Conservation (phyloP, 163 green algal species). For the Chlorella variabilis region DNA sequence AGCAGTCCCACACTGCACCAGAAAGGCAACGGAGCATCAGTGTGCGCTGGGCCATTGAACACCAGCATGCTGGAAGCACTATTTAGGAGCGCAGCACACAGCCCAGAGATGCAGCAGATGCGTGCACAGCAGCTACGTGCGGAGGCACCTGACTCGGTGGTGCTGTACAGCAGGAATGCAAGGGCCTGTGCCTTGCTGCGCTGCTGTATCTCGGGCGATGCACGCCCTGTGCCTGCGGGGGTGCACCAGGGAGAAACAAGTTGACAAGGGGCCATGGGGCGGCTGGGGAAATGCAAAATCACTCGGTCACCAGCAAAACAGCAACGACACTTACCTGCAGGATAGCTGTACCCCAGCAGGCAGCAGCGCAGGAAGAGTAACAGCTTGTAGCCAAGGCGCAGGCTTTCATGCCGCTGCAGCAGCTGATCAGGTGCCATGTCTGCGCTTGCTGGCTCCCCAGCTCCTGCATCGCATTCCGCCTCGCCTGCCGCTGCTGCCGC, state of each 20-base stretch:
- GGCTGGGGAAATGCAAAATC: neutral
- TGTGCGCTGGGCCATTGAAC: neutral
- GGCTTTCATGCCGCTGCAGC: conserved; percentile 4
- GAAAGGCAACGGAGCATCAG: neutral
- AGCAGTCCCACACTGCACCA: conserved; percentile 36
- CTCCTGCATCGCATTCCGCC: too few relatives aligned
- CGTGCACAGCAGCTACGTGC: neutral
- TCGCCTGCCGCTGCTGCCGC: conserved; percentile 7
- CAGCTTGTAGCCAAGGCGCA: conserved; percentile 72
- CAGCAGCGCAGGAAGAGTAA: conserved; percentile 83
- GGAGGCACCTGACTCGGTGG: conserved; percentile 6
- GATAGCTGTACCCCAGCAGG: conserved; percentile 67
- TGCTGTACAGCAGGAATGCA: conserved; percentile 57
- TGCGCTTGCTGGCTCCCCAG: neutral
- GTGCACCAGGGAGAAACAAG: neutral
- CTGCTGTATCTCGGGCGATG: conserved; percentile 14
- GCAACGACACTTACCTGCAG: conserved; percentile 53
- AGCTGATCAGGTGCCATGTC: neutral
- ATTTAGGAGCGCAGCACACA: neutral
- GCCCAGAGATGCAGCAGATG: neutral
- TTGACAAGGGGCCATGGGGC: neutral
- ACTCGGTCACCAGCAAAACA: too few relatives aligned
- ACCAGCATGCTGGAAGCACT: neutral
- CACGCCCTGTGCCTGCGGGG: conserved; percentile 33
- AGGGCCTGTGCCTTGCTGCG: conserved; percentile 48